Evolutionary conservation across 352 stramenopile species (phyloP).

Genomic region (Pythium monospermum): DNA sequence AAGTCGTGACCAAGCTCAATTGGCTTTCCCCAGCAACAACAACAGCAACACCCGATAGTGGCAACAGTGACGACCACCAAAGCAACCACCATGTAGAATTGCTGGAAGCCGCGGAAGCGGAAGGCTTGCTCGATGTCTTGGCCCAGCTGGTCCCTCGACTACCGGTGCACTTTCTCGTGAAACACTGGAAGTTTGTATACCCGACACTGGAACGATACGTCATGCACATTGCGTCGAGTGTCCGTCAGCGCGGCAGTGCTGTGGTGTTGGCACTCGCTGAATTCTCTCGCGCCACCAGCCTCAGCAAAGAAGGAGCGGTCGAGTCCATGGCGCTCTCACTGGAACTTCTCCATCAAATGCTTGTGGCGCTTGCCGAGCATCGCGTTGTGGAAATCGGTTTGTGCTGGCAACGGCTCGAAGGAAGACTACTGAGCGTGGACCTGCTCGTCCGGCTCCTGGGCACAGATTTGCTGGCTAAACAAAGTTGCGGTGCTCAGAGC

Average conservation of each 20-base stretch:
- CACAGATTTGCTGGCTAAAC: conserved; percentile 11
- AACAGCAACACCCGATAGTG: background rate
- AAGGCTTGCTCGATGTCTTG: conserved; percentile 63
- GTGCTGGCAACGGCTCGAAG: conserved; percentile 69
- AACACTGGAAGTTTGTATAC: conserved; percentile 70
- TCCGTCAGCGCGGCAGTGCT: conserved; percentile 47
- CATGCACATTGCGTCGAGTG: conserved; percentile 64
- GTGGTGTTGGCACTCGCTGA: conserved; percentile 45
- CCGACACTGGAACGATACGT: conserved; percentile 68
- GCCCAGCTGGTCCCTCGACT: conserved; percentile 37
- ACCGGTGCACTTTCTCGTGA: conserved; percentile 44
- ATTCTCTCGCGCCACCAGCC: conserved; percentile 9
- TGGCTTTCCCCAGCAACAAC: conserved; percentile 29
- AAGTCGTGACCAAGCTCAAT: conserved; percentile 75
- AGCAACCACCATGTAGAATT: conserved; percentile 20
- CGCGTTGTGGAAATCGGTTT: conserved; percentile 16
- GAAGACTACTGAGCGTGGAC: conserved; percentile 63
- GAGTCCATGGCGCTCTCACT: conserved; percentile 16
- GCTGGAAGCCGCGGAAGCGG: conserved; percentile 47
- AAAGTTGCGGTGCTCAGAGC: background rate
- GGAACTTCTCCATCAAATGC: conserved; percentile 43
- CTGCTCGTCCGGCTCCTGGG: conserved; percentile 41
- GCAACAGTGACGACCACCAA: background rate
- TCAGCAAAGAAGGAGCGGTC: no score
- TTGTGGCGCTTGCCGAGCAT: conserved; percentile 32